Percentiles rank a stretch among this genome's conserved stretches.
Evolutionary conservation across 306 rosid species (phyloP).

Genomic region (Trichosanthes truncata): DNA sequence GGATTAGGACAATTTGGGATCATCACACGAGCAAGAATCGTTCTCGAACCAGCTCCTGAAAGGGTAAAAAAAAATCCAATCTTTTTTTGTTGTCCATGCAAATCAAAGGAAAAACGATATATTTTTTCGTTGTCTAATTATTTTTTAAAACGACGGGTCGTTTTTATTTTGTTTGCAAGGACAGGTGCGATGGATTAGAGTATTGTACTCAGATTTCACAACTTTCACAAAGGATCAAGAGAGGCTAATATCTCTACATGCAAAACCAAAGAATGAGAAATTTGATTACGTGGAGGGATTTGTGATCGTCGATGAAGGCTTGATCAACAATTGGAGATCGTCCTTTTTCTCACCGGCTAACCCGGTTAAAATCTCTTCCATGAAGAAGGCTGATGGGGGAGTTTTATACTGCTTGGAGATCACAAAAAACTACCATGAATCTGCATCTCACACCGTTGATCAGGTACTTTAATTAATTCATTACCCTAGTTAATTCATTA

Average conservation of each 20-base stretch:
- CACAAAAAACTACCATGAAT: conserved; percentile 62
- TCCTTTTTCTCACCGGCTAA: conserved; percentile 79
- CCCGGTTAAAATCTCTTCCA: conserved; percentile 67
- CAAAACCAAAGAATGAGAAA: conserved; percentile 31
- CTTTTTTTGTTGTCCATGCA: background rate
- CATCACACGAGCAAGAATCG: conserved; percentile 86
- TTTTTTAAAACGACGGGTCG: too few species aligned
- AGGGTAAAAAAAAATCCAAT: conserved; percentile 30
- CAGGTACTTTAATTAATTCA: conserved; percentile 34
- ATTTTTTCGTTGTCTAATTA: too few species aligned
- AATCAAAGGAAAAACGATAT: background rate
- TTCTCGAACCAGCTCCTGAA: conserved; percentile 77
- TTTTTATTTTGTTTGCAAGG: background rate
- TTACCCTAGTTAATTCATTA: background rate
- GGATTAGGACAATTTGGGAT: conserved; percentile 99
- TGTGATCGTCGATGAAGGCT: conserved; percentile 86
- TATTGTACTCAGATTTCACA: conserved; percentile 65
- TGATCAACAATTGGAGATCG: conserved; percentile 90
- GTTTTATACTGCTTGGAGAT: conserved; percentile 92
- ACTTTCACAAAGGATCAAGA: conserved; percentile 70
- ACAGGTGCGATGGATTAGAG: conserved; percentile 93
- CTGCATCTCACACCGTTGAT: conserved; percentile 37
- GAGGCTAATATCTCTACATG: conserved; percentile 74
- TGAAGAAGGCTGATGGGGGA: conserved; percentile 54
- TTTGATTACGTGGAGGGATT: conserved; percentile 95